Evolutionary conservation across 495 filamentous ascomycete species (phyloP).

Genomic region (Halenospora varia): DNA sequence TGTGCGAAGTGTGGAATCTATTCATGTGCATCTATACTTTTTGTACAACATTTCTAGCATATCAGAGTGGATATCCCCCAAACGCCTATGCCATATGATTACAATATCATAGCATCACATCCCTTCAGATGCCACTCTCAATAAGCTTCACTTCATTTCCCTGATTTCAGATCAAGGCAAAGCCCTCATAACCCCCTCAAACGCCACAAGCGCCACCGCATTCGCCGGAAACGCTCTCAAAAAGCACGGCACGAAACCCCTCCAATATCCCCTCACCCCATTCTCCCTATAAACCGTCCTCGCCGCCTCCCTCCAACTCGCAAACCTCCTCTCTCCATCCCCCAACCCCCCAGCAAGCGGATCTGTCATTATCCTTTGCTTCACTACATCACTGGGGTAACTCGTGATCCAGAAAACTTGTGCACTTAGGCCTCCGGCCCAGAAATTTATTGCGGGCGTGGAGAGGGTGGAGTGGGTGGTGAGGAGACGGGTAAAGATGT

Average conservation of each 20-base stretch:
- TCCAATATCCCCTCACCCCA: conserved; percentile 81
- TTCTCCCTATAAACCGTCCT: conserved; percentile 67
- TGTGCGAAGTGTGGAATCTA: no score
- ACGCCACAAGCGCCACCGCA: conserved; percentile 87
- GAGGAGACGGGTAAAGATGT: conserved; percentile 68
- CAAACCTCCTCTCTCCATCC: conserved; percentile 67
- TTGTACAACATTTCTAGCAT: no score
- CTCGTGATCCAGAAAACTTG: conserved; percentile 91
- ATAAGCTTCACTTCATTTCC: no score
- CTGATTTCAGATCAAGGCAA: conserved; percentile 56
- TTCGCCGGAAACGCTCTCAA: conserved; percentile 94
- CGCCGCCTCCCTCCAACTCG: conserved; percentile 77
- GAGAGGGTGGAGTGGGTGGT: conserved; percentile 63
- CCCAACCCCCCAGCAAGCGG: conserved; percentile 65
- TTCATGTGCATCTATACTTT: no score
- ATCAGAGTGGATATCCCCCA: no score
- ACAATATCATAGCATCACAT: no score
- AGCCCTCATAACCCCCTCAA: conserved; percentile 85
- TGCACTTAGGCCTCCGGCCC: conserved; percentile 88
- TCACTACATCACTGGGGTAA: conserved; percentile 93
- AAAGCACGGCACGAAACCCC: conserved; percentile 91
- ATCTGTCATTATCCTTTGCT: conserved; percentile 98
- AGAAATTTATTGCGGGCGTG: conserved; percentile 85
- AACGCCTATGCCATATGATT: no score
- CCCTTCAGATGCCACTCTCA: neutral